Evolutionary conservation across 2,329 filamentous ascomycete species (phyloP).

Genomic region (Clarireedia homoeocarpa): DNA sequence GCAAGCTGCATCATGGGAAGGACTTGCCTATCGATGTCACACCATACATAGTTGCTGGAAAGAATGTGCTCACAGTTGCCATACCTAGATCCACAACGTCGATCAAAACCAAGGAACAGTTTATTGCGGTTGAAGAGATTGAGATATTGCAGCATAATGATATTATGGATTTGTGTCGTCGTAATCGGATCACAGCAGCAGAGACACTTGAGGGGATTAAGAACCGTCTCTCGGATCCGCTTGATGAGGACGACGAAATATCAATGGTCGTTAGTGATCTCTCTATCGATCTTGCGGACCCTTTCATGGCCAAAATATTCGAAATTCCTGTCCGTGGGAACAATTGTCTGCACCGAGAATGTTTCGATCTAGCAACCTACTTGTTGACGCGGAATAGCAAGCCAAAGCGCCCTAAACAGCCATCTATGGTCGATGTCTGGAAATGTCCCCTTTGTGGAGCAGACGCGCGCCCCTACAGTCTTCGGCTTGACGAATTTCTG

Average conservation of each 20-base stretch:
- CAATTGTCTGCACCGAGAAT: conserved; percentile 70
- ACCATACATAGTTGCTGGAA: conserved; percentile 27
- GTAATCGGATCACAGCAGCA: conserved; percentile 35
- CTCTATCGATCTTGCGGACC: conserved; percentile 57
- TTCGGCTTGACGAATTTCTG: conserved; percentile 71
- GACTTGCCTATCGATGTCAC: conserved; percentile 74
- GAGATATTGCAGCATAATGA: conserved; percentile 42
- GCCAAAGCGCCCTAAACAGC: conserved; percentile 41
- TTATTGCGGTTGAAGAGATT: conserved; percentile 64
- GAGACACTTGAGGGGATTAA: conserved; percentile 52
- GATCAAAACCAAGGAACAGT: conserved; percentile 38
- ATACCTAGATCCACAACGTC: conserved; percentile 26
- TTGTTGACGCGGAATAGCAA: conserved; percentile 52
- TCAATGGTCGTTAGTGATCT: conserved; percentile 50
- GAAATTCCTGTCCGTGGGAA: conserved; percentile 62
- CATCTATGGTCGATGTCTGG: conserved; percentile 63
- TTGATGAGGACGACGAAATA: conserved; percentile 46
- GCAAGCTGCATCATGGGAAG: conserved; percentile 65
- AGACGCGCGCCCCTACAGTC: conserved; percentile 66
- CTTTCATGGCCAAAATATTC: conserved; percentile 59
- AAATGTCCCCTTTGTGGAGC: conserved; percentile 74
- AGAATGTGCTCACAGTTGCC: conserved; percentile 18
- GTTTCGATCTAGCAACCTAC: conserved; percentile 83
- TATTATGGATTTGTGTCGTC: conserved; percentile 35
- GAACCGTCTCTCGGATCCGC: conserved; percentile 35